Evolutionary conservation across 75 land plant species (phyloP).

Genomic region (Pinus tabuliformis): DNA sequence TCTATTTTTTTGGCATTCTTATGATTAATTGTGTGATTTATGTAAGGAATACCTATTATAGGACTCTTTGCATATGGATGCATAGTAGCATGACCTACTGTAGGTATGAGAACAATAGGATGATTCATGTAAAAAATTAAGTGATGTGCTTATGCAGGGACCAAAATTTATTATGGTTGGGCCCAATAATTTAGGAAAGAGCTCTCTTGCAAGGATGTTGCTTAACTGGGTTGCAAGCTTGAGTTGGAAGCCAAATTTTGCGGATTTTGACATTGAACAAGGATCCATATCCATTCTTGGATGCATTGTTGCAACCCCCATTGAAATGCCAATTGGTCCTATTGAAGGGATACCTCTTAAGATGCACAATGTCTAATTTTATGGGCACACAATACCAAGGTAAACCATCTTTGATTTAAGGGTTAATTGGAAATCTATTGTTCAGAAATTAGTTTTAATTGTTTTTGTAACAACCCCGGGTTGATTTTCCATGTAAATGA

Average conservation of each 20-base stretch:
- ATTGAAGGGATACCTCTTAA: constrained; percentile 91
- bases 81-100: not conserved
- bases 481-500: no score
- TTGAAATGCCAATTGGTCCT: constrained; percentile 95
- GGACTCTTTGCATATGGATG: not conserved
- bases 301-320: constrained; percentile 89
- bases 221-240: constrained; percentile 91
- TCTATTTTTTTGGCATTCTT: no score
- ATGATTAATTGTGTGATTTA: not conserved
- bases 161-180: constrained; percentile 98
- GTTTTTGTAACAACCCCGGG: no score
- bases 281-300: constrained; percentile 94
- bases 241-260: constrained; percentile 96
- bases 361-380: constrained; percentile 86
- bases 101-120: not conserved
- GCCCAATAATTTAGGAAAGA: constrained; percentile 97
- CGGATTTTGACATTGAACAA: constrained; percentile 96
- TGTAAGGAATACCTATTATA: not conserved
- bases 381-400: constrained; percentile 94
- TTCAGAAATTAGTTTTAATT: no score
- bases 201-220: constrained; percentile 87
- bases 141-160: constrained; percentile 52
- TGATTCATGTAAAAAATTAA: not conserved
- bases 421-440: no score
- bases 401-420: constrained; percentile 14